Evolutionary conservation across 441 rosid genomes (phyloP), one percentile per base, ranked within the genome.

Genomic region (Cnidoscolus chayamansa): DNA sequence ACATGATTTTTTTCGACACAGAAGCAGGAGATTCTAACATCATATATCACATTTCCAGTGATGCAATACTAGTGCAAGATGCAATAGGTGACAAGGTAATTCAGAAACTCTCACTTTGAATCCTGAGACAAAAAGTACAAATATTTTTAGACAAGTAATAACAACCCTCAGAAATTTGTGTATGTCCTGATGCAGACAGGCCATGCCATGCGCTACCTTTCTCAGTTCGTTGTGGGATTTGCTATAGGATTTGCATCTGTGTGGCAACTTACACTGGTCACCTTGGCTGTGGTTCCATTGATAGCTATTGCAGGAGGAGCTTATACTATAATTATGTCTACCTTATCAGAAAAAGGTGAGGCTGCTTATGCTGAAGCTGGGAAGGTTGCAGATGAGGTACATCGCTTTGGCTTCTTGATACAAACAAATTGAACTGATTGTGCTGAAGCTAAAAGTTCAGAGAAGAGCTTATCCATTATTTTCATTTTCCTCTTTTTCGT

Each of bases 1-100:
- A 90, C 20, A 90, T 89, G 78, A 79, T 73, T 35, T 92, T 86
- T 74, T 92, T 92, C 12, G 96, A 92, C 77, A 86, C 85, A 0
- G 85, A 88, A 86, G 94, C 90, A 45, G 86, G 85, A 85, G 94
- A 89, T 78, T 81, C 85, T 16, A 90, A 88, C 74, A 74, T 92
- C 59, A 73, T 86, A 45, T 87, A 76, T 73, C 96, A 86, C 77
- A 92, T 92, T 51, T 88, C 93, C 17, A 92, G 92, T 17, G 98
- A 89, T 53, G 94, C 91, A 13, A 81, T 92, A 74, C 83, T 90
- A 63, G 89, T 92, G 64, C 96, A 92, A 79, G 98, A 92, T 80
- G 97, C 93, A 10, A 90, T 93, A 17, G 97, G 97, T 58, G 95
- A 93, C 78, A 89, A 93, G 89, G 97, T 93, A 82, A 20, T 20